Evolutionary conservation across 345 rosid genomes (phyloP).

Genomic region (Diplotaxis tenuifolia): DNA sequence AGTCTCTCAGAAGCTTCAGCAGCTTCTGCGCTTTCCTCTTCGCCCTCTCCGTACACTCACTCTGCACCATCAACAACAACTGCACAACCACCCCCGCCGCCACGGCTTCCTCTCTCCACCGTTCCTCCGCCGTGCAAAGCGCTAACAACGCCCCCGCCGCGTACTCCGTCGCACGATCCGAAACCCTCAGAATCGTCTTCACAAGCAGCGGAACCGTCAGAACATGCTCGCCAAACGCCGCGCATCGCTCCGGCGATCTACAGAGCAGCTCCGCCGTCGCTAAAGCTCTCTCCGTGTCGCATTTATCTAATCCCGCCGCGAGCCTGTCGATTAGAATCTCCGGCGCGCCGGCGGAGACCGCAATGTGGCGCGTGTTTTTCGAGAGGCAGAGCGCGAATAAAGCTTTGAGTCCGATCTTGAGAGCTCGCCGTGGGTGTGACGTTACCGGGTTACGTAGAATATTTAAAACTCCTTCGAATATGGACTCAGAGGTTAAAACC

Average conservation of each 20-base stretch:
- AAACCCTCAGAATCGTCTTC: conserved; percentile 66
- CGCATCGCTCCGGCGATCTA: conserved; percentile 62
- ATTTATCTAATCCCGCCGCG: conserved; percentile 66
- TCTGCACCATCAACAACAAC: conserved; percentile 77
- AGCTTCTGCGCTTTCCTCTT: conserved; percentile 90
- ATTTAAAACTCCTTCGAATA: conserved; percentile 68
- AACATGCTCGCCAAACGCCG: conserved; percentile 65
- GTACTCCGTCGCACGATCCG: conserved; percentile 88
- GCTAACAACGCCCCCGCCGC: conserved; percentile 81
- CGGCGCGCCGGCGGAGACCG: conserved; percentile 68
- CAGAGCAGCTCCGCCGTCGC: conserved; percentile 83
- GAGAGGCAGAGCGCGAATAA: conserved; percentile 67
- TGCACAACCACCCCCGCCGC: conserved; percentile 80
- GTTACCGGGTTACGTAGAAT: conserved; percentile 47
- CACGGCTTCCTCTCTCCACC: conserved; percentile 71
- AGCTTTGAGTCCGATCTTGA: conserved; percentile 68
- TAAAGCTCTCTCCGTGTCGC: conserved; percentile 79
- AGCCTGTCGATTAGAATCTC: conserved; percentile 60
- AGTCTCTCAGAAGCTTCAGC: conserved; percentile 72
- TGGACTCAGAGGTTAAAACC: conserved; percentile 47
- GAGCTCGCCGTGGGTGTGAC: conserved; percentile 51
- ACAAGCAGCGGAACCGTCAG: conserved; percentile 79
- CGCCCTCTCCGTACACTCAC: conserved; percentile 91
- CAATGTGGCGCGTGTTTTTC: conserved; percentile 68
- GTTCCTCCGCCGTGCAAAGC: conserved; percentile 67